Evolutionary conservation across 2,329 filamentous ascomycete species (phyloP).

Genomic region (Magnaporthiopsis incrustans): DNA sequence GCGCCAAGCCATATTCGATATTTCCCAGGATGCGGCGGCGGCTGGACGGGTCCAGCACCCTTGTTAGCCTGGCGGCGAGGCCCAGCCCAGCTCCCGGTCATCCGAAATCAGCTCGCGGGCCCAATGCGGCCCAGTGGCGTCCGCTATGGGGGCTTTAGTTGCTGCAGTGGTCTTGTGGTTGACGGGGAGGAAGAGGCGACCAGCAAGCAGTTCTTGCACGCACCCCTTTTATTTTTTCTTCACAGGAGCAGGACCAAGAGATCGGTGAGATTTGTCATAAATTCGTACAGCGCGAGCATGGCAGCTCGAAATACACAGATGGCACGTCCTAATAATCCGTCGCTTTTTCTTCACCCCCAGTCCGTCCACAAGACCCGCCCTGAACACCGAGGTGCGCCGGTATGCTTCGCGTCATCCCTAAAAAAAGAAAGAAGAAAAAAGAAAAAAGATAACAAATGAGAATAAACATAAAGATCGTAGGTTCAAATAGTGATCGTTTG

Average conservation of each 20-base stretch:
- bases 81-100: not conserved
- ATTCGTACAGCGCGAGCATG: not conserved
- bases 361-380: not conserved
- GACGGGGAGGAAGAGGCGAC: no score
- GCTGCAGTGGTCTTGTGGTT: not conserved
- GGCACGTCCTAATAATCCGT: not conserved
- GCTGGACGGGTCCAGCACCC: not conserved
- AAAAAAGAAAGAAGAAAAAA: no score
- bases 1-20: not conserved
- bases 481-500: not conserved
- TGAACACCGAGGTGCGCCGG: not conserved
- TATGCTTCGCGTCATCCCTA: not conserved
- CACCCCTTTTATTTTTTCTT: no score
- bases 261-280: not conserved
- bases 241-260: not conserved
- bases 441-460: not conserved
- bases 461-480: not conserved
- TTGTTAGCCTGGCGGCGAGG: not conserved
- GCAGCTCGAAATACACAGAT: not conserved
- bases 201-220: no score
- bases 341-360: not conserved
- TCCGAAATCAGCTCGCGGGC: not conserved
- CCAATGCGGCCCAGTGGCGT: not conserved
- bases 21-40: not conserved
- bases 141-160: not conserved